Evolutionary conservation across 1,284 basidiomycete genomes (phyloP), one percentile per base, ranked within the genome.

Genomic region (Mycena sp.): DNA sequence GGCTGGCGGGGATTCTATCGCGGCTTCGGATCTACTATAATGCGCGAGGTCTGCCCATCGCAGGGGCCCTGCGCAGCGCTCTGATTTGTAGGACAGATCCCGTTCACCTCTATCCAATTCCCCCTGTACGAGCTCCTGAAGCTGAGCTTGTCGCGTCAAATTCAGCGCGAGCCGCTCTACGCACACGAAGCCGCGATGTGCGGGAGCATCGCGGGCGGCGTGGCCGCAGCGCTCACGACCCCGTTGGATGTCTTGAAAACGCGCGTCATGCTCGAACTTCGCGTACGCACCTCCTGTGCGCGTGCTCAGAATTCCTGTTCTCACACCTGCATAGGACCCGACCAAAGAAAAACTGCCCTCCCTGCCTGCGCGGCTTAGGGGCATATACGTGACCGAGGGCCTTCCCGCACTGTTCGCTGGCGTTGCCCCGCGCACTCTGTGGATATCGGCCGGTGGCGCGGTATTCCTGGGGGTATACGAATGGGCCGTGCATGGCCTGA

Each of bases 181-280:
- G 89, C 91, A 2, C 88, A 92, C 71, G 93, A 98, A 78, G 96
- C 96, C 0, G 97, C 96, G 0, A 72, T 92, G 2, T 99, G 97
- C 69, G 98, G 98, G 3, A 94, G 91, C 71, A 81, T 98, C 43
- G 93, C 98, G 0, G 98, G 98, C 14, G 95, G 92, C 0, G 83
- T 94, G 17, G 95, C 96, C 3, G 97, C 96, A 0, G 93, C 92
- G 0, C 71, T 92, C 40, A 99, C 98, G 0, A 99, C 98, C 0
- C 98, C 98, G 0, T 81, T 99, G 19, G 98, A 99, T 72, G 98
- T 99, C 3, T 86, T 98, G 61, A 99, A 99, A 78, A 99, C 97
- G 2, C 86, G 98, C 16, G 93, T 99, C 54, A 99, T 99, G 98
- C 85, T 99, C 12, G 94, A 98, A 72, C 82, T 91, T 58, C 83